Evolutionary conservation across 192 early-diverging fungal species (phyloP).

Genomic region (Coemansia sp.): DNA sequence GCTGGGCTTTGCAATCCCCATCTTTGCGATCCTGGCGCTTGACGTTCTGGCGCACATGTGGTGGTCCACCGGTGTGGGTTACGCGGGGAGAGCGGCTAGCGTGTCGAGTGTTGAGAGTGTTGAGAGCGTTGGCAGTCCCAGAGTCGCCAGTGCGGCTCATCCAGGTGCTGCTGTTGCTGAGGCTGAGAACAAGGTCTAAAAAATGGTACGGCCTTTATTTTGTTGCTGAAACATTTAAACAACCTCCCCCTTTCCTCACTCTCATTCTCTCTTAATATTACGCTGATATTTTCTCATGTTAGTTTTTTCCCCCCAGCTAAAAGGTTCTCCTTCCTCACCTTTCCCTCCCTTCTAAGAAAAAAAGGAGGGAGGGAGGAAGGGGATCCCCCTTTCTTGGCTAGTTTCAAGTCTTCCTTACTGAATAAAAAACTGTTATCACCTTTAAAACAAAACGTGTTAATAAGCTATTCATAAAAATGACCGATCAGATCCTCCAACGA

Average conservation of each 20-base stretch:
- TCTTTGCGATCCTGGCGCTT: slow-evolving; percentile 47
- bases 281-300: no score
- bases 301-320: no score
- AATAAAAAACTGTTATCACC: background rate
- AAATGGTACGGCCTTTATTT: no score
- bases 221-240: background rate
- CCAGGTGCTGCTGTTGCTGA: slow-evolving; percentile 22
- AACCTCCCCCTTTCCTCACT: background rate
- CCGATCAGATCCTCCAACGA: slow-evolving; percentile 47
- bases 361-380: no score
- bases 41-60: slow-evolving; percentile 45
- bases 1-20: slow-evolving; percentile 46
- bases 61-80: slow-evolving; percentile 12
- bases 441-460: background rate
- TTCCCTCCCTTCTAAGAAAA: no score
- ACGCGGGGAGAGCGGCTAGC: slow-evolving; percentile 28
- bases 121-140: slow-evolving; percentile 25
- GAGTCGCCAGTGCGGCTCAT: slow-evolving; percentile 18
- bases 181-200: slow-evolving; percentile 53
- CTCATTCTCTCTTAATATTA: background rate
- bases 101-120: slow-evolving; percentile 37
- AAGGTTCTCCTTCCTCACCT: no score
- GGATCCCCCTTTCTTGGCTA: background rate
- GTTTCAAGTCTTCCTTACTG: background rate
- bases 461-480: slow-evolving; percentile 33